phyloP scores from a whole-genome alignment of 1,284 basidiomycete species.

The Marasmius tenuissimus region DNA sequence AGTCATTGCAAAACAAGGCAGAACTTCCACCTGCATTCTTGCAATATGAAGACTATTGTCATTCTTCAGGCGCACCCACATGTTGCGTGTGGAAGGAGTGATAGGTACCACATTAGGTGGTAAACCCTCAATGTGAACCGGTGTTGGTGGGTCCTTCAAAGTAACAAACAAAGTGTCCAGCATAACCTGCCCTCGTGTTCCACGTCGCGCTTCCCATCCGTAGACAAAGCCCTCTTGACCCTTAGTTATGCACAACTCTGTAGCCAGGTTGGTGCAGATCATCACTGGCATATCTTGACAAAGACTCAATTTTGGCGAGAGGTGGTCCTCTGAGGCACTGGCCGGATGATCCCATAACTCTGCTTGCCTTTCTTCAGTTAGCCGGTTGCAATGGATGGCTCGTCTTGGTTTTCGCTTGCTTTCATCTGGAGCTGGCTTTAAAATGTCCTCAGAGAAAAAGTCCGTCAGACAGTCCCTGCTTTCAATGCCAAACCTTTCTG shows the following conservation, averaged over 20 bases:
- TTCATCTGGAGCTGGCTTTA: not conserved
- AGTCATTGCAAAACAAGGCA: not conserved
- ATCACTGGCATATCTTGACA: not conserved
- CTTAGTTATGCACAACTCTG: not conserved
- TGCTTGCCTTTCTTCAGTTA: not conserved
- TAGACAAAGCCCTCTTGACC: not conserved
- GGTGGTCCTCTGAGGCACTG: not conserved
- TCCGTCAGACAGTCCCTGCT: not conserved
- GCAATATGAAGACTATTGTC: not conserved
- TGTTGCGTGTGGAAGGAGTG: not conserved
- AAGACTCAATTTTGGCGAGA: not conserved
- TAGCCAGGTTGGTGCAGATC: not conserved
- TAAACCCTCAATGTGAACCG: not conserved
- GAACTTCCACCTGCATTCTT: not conserved
- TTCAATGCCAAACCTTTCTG: not conserved
- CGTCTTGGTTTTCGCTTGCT: not conserved
- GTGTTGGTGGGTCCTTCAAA: not conserved
- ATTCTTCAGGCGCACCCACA: not conserved
- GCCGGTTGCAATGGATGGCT: not conserved
- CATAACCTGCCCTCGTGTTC: not conserved
- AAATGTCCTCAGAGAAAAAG: not conserved
- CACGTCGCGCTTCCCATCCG: not conserved
- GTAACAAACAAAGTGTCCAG: not conserved
- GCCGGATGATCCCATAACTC: not conserved
- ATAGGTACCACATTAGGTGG: not conserved